These are phyloP conservation scores for Ascochyta viciae-villosae DNA, from an alignment of 2,329 filamentous ascomycete genomes.

Conservation along the genomic window DNA sequence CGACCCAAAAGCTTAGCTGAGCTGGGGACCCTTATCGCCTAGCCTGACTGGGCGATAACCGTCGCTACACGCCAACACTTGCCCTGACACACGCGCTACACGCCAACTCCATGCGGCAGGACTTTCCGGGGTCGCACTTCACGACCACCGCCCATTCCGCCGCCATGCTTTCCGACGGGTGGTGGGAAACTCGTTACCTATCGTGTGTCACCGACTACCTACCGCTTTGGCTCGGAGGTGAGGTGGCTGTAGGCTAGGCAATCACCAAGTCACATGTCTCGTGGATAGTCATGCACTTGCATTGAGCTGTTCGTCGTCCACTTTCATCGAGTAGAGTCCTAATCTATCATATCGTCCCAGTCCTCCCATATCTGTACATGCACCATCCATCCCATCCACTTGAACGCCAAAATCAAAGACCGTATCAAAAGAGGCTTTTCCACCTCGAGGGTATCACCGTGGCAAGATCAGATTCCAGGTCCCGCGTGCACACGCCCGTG, in stretches of 20 bases:
- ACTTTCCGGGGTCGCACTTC: neutral
- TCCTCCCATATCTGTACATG: constrained; percentile 1
- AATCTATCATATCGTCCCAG: neutral
- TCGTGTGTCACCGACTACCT: neutral
- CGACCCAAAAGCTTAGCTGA: constrained; percentile 15
- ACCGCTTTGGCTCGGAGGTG: too few relatives aligned
- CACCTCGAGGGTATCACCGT: constrained; percentile 19
- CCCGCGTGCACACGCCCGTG: constrained; percentile 5
- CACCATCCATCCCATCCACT: too few relatives aligned
- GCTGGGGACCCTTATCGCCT: constrained; percentile 12
- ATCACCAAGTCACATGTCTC: neutral
- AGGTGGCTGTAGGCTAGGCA: too few relatives aligned
- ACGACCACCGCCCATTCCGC: neutral
- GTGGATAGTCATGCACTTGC: neutral
- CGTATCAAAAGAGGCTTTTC: constrained; percentile 11
- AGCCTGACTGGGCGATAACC: neutral
- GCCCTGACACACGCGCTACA: constrained; percentile 12
- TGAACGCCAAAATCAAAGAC: constrained; percentile 2
- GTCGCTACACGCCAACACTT: constrained; percentile 1
- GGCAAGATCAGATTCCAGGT: constrained; percentile 9
- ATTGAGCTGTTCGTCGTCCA: neutral
- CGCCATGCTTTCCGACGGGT: constrained; percentile 4
- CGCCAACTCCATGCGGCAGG: constrained; percentile 2
- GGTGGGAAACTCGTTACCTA: neutral
- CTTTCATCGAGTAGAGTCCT: neutral